Base-by-base conservation (phyloP, 371 early-diverging fungal species). In the Conidiobolus coronatus region DNA sequence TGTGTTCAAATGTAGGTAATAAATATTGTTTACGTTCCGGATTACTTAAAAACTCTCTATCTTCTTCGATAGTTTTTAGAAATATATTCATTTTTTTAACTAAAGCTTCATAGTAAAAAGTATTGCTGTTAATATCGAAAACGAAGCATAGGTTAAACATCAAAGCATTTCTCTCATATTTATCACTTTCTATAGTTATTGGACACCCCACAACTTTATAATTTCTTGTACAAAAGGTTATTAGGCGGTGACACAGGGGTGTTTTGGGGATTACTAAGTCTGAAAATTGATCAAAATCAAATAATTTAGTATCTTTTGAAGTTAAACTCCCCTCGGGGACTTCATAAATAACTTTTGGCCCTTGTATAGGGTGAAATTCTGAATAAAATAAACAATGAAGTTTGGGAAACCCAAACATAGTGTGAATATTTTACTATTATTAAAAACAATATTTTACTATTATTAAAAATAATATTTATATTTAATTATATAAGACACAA, bases 121-220 rank as follows among this genome's bases (percentile, higher is more conserved):
- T 75, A 45, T 80, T 75, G 4, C 75, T 81, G 40, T 66, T 60
- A 40, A 70, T 69, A 52, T 80, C 82, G 67, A 90, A 90, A n/a
- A 85, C 81, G 68, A 87, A 86, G 48, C 79, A 77, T 13, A 85
- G 56, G 55, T 90, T 90, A 67, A 86, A 90, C 36, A 82, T 67
- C 40, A 86, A 66, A n/a, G 75, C 80, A 60, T 84, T 85, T 19
- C 90, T 61, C 17, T 64, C 57, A 50, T 86, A 89, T 50, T 76
- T 75, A 46, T 66, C 67, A 54, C 80, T 68, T 45, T 73, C 68
- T 20, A 89, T 70, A 11, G 64, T 61, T 17, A 86, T 75, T 12
- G 87, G 87, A 56, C 67, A 75, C 0, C 87, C 78, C 58, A 84
- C 69, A 12, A 86, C 70, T 49, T 79, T 75, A 57, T 81, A 78